Evolutionary conservation across 1,284 basidiomycete species (phyloP).

Genomic region (Phylloporus sp.): DNA sequence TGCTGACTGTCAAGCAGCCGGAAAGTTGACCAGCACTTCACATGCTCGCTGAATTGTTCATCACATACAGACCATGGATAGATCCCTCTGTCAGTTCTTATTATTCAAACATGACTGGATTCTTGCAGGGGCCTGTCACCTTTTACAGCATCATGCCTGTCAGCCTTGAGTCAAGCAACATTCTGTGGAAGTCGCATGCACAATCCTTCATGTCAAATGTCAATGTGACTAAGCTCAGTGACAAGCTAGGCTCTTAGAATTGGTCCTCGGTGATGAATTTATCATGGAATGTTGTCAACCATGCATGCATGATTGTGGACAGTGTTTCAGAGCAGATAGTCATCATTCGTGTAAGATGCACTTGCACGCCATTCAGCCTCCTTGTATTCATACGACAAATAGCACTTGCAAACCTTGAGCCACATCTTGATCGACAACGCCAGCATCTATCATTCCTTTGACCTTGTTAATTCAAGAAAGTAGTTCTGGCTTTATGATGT

Average conservation of each 20-base stretch:
- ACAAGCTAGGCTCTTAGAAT: no score
- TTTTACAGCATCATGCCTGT: constrained; percentile 67
- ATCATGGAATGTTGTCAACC: no score
- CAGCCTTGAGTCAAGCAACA: constrained; percentile 39
- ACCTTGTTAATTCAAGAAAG: constrained; percentile 50
- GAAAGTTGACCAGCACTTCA: constrained; percentile 48
- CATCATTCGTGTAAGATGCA: no score
- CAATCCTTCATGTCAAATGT: constrained; percentile 49
- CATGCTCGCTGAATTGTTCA: constrained; percentile 55
- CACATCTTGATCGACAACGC: constrained; percentile 56
- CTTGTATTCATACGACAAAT: neutral
- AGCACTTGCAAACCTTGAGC: constrained; percentile 20
- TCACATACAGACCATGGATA: constrained; percentile 49
- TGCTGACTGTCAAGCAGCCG: constrained; percentile 49
- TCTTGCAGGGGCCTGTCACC: constrained; percentile 63
- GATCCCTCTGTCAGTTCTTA: constrained; percentile 59
- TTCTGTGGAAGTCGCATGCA: constrained; percentile 55
- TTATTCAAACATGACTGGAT: constrained; percentile 77
- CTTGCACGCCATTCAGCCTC: no score
- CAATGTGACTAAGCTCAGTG: constrained; percentile 62
- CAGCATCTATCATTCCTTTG: constrained; percentile 56
- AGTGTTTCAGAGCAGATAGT: no score
- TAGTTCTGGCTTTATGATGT: constrained; percentile 70
- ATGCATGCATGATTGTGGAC: no score
- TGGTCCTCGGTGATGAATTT: no score